Conservation (phyloP, 2,329 filamentous ascomycete species). For the Claviceps pazoutovae region DNA sequence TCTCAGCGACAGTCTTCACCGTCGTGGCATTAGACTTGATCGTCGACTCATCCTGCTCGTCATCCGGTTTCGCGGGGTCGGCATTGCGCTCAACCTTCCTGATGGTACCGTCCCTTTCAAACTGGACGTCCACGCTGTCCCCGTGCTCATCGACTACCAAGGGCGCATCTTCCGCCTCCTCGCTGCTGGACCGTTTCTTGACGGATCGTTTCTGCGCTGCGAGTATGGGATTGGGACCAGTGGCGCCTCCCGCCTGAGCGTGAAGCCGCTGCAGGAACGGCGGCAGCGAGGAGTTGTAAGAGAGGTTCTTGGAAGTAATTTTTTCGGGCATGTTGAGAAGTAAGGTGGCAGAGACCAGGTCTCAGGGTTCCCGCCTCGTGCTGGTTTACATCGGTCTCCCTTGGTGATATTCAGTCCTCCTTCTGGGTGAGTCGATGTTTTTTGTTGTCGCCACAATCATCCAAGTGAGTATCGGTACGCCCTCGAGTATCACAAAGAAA, state of each 20-base stretch:
- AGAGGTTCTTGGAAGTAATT: constrained; percentile 57
- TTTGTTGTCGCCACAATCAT: neutral
- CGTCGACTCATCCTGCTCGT: constrained; percentile 10
- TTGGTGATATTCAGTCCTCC: neutral
- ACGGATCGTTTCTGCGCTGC: constrained; percentile 33
- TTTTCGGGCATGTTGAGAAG: constrained; percentile 34
- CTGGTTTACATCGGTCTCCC: neutral
- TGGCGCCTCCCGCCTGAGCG: constrained; percentile 34
- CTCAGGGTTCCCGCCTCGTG: neutral
- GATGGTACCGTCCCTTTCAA: constrained; percentile 28
- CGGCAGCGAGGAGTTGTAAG: constrained; percentile 46
- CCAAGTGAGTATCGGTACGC: no score
- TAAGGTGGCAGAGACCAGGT: neutral
- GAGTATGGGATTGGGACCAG: constrained; percentile 39
- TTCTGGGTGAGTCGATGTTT: neutral
- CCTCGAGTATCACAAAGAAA: no score
- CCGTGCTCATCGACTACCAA: constrained; percentile 61
- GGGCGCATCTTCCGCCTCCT: constrained; percentile 64
- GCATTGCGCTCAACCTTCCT: constrained; percentile 13
- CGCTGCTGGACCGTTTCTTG: constrained; percentile 45
- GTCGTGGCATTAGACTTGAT: constrained; percentile 17
- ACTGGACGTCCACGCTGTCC: constrained; percentile 42
- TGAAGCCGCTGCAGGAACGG: constrained; percentile 46
- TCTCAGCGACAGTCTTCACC: constrained; percentile 12
- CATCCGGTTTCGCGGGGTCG: constrained; percentile 10